A percentile compares a stretch with the other conserved stretches of the same genome.
Evolutionary conservation across 1,139 yeast species (phyloP).

Genomic region (Diutina neorugosa): DNA sequence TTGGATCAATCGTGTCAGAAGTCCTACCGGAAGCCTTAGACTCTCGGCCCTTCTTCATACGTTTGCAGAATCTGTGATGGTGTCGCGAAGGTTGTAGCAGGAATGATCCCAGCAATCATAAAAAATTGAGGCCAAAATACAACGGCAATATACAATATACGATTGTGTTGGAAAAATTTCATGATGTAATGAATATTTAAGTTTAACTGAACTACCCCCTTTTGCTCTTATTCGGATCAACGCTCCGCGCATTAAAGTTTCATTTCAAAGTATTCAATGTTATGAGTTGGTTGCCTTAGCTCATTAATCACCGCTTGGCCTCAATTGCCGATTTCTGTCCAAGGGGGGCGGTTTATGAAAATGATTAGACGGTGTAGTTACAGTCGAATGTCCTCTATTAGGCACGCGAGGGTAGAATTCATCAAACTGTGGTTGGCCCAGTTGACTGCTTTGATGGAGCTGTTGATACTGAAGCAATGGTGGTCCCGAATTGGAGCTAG

Average conservation of each 20-base stretch:
- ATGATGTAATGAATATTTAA: no score
- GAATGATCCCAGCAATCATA: neutral
- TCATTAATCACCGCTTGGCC: neutral
- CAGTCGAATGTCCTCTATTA: neutral
- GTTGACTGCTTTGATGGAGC: neutral
- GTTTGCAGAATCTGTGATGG: neutral
- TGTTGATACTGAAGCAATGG: conserved; percentile 2
- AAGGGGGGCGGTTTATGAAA: neutral
- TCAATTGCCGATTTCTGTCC: neutral
- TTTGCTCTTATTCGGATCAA: no score
- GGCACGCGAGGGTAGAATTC: neutral
- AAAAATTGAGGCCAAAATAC: no score
- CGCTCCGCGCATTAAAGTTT: no score
- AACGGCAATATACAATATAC: no score
- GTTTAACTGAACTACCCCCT: no score
- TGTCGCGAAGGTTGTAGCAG: no score
- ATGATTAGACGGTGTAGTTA: neutral
- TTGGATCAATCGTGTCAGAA: neutral
- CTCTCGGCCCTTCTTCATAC: neutral
- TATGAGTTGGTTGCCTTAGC: no score
- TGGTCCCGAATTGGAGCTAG: neutral
- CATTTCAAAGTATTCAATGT: no score
- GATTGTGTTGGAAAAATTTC: no score
- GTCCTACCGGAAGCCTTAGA: neutral
- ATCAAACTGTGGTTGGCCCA: neutral